These are phyloP conservation scores for Nakazawaea peltata DNA, from an alignment of 805 yeast species.

Conservation along the genomic window DNA sequence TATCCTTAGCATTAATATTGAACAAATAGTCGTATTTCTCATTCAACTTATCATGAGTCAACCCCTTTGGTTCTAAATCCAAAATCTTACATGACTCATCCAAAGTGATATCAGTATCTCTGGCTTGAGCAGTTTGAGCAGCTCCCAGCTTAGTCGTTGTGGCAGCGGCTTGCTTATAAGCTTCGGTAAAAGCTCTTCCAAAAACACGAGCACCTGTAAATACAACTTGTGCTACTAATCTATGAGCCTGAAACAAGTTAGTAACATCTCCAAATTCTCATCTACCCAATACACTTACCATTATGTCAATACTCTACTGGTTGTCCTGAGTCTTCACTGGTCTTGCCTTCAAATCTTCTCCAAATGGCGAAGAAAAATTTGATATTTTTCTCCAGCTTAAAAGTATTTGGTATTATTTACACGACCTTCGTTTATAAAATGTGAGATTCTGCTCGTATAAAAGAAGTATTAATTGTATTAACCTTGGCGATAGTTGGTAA, in stretches of 20 bases:
- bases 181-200: constrained; percentile 94
- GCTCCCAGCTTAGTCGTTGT: constrained; percentile 74
- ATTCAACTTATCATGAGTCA: constrained; percentile 51
- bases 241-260: constrained; percentile 59
- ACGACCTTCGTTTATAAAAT: too few species aligned
- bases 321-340: too few species aligned
- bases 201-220: constrained; percentile 94
- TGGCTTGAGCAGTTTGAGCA: constrained; percentile 35
- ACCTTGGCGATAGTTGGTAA: too few species aligned
- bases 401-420: too few species aligned
- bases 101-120: constrained; percentile 70
- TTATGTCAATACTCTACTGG: too few species aligned
- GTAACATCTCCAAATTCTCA: not conserved
- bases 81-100: constrained; percentile 91
- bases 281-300: too few species aligned
- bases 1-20: constrained; percentile 84
- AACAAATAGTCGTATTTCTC: constrained; percentile 76
- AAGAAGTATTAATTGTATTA: too few species aligned
- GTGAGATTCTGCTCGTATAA: too few species aligned
- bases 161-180: constrained; percentile 93
- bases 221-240: constrained; percentile 81
- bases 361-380: too few species aligned
- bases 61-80: constrained; percentile 57
- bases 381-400: too few species aligned
- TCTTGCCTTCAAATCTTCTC: too few species aligned